Base-by-base conservation (phyloP, 2,329 filamentous ascomycete genomes). In the Trichoderma polysporum region DNA sequence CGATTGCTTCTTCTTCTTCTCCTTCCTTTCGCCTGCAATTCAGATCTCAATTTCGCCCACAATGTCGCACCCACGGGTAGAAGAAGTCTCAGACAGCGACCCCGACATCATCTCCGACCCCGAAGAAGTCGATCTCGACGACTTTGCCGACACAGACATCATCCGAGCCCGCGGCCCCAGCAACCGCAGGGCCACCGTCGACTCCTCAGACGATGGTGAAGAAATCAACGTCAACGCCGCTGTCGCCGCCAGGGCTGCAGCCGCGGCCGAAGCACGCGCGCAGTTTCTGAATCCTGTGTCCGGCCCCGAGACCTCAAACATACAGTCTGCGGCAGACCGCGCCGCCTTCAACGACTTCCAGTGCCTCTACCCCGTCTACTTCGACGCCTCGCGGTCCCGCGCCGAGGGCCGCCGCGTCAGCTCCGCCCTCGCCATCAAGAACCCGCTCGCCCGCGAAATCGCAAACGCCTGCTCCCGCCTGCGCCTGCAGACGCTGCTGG, bases 351-450 rank as follows among this genome's bases (percentile, higher is more conserved):
- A 90, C 75, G 83, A 88, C 79, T 97, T 89, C 82, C 91, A 95
- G 79, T 94, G 92, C 79, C 85, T 99, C 29, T 99, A 99, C 82
- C 94, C 95, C 0, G 82, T 98, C 68, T 99, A 99, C 85, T 99
- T 99, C 75, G 94, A 97, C 84, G 86, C 85, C 70, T 83, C 83
- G 27, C 88, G 92, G 59, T 86, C 88, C 49, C 89, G 94, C 66
- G 88, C 90, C 67, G 86, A 96, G 74, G 95, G 95, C 41, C 88
- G 95, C 17, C 90, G 94, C 73, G 94, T 98, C 9, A 82, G 88
- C 59, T 80, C 84, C 61, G 82, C 86, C 59, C 85, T 92, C 7
- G 94, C 93, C 1, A 91, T 97, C 5, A 77, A 83, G 66, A 96
- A 94, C 81, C 95, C 95, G 31, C 85, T 99, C 49, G 95, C 95